phyloP scores from a whole-genome alignment of 2,329 filamentous ascomycete genomes.

The Cadophora malorum region DNA sequence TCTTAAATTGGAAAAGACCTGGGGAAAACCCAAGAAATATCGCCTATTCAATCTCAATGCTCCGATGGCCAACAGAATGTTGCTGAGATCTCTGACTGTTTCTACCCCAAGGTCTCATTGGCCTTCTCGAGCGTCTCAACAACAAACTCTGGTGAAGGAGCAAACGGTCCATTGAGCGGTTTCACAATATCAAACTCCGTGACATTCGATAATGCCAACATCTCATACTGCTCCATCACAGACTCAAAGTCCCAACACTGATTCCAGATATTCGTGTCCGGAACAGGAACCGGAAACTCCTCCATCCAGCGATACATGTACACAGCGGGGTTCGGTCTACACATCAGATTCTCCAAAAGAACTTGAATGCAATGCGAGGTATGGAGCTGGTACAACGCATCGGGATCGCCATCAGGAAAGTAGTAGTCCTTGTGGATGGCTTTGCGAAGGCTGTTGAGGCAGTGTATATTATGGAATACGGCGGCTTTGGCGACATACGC shows the following conservation, averaged over 20 bases:
- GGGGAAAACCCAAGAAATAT: no score
- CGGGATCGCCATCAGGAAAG: neutral
- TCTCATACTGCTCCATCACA: neutral
- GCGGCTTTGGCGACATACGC: neutral
- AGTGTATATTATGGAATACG: neutral
- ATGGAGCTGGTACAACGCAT: neutral
- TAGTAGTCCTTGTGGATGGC: conserved; percentile 32
- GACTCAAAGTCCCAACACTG: neutral
- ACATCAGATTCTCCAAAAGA: neutral
- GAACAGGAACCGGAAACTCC: neutral
- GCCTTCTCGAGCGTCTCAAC: neutral
- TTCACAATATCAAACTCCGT: neutral
- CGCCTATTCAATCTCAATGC: no score
- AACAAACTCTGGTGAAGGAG: neutral
- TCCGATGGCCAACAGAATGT: no score
- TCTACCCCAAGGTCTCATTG: neutral
- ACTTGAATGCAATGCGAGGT: neutral
- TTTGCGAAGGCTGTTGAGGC: neutral
- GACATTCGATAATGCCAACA: neutral
- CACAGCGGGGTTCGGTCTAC: neutral
- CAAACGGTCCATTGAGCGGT: neutral
- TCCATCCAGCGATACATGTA: neutral
- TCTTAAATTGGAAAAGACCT: no score
- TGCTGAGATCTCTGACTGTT: no score
- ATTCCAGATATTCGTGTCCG: neutral